Base-by-base conservation (phyloP, 2,329 filamentous ascomycete genomes). In the Colletotrichum eremochloae region DNA sequence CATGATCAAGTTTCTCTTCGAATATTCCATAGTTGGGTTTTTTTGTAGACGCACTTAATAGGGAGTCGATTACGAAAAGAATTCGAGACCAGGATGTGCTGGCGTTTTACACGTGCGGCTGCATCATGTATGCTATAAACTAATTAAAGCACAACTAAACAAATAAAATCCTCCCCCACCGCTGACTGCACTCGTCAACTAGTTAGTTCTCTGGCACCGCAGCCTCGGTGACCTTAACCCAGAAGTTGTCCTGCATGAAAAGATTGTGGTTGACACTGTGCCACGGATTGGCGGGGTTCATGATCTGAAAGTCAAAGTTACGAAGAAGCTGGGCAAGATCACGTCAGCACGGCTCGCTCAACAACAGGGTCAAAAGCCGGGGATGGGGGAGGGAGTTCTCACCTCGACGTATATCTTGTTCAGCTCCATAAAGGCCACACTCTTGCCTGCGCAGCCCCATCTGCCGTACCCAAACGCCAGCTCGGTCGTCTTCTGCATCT, bases 371-470 rank as follows among this genome's bases (percentile, higher is more conserved):
- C 36, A 42, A 44, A 24, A 63, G 12, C 8, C 1, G 15, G 1
- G 6, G 14, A n/a, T 1, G 1, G 29, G 42, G 29, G 12, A 14
- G n/a, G 24, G 24, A 24, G 1, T 63, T 60, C 80, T 73, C 76
- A 85, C 84, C 81, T 85, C 82, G 38, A 84, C 79, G 64, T 84
- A 77, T 3, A 82, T 75, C 75, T 86, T 86, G 71, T 83, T 81
- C 50, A 86, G 67, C 76, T 85, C 84, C 75, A 86, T 81, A 58
- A 81, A 76, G 1, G 84, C 84, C 31, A 86, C 82, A 29, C 78
- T 77, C 74, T 80, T 82, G 1, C 84, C 84, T 20, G 67, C 68
- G 53, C 71, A 73, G 38, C 71, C 74, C 68, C 78, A 82, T 31
- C 76, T 76, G 0, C 83, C 83, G 31, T 78, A 76, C 1, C 82